Percentiles rank a stretch among this genome's conserved stretches.
These are phyloP conservation scores for Penstemon davidsonii DNA, from an alignment of 257 asterid species.

Conservation along the genomic window DNA sequence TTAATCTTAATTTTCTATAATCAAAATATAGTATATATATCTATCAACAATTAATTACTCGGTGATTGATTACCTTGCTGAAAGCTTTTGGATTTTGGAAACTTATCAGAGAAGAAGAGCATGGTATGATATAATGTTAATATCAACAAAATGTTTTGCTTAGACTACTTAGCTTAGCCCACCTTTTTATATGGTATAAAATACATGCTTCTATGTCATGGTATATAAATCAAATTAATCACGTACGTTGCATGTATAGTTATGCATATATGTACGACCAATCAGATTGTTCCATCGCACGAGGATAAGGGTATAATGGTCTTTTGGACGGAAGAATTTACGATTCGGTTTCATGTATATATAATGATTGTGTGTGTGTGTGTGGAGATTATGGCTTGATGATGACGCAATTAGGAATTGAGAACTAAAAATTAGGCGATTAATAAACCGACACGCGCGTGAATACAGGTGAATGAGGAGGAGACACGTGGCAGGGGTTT, in stretches of 20 bases:
- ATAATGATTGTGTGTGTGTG: not conserved
- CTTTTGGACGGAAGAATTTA: not conserved
- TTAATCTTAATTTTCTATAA: too few relatives aligned
- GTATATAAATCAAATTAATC: conserved; percentile 14
- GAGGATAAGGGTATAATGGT: not conserved
- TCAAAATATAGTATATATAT: too few relatives aligned
- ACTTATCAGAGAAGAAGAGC: conserved; percentile 31
- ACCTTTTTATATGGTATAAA: conserved; percentile 41
- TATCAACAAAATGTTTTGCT: conserved; percentile 25
- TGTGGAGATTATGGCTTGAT: conserved; percentile 36
- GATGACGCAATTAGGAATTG: conserved; percentile 39
- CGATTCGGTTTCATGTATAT: not conserved
- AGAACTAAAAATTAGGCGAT: conserved; percentile 44
- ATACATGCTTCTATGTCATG: conserved; percentile 24
- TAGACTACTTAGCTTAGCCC: conserved; percentile 28
- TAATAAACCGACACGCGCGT: conserved; percentile 53
- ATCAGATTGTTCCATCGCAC: not conserved
- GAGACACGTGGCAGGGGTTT: conserved; percentile 29
- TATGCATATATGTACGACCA: not conserved
- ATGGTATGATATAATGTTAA: conserved; percentile 16
- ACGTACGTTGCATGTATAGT: not conserved
- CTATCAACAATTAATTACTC: not conserved
- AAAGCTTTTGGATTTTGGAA: conserved; percentile 24
- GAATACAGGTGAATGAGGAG: not conserved
- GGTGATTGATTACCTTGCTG: not conserved